phyloP scores from a whole-genome alignment of 495 filamentous ascomycete genomes.

The Tuber brumale region DNA sequence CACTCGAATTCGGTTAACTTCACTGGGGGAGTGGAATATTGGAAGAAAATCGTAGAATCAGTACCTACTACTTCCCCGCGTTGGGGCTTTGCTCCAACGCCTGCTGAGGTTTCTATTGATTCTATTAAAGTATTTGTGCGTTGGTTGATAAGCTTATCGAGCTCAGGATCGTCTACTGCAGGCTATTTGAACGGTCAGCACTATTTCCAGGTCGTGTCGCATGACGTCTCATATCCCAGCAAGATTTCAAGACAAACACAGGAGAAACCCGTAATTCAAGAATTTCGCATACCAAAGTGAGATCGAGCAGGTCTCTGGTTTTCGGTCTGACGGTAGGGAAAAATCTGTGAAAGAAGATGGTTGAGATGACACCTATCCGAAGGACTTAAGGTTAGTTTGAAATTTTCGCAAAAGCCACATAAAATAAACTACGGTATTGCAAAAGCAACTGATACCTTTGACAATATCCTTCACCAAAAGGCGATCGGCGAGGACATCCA shows the following conservation, averaged over 20 bases:
- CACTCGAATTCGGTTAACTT: constrained; percentile 12
- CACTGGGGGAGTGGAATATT: neutral
- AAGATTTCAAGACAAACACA: neutral
- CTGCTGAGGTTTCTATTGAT: constrained; percentile 36
- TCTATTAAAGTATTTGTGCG: constrained; percentile 70
- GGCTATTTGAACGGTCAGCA: constrained; percentile 45
- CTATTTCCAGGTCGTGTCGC: constrained; percentile 8
- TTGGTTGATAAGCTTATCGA: constrained; percentile 88
- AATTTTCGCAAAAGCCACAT: neutral
- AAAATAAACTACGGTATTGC: neutral
- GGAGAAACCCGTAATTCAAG: neutral
- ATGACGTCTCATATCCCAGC: neutral
- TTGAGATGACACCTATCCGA: constrained; percentile 74
- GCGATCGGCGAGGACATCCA: constrained; percentile 78
- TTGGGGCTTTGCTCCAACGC: constrained; percentile 47
- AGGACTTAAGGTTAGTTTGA: constrained; percentile 7
- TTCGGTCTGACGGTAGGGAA: constrained; percentile 80
- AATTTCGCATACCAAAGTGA: constrained; percentile 55
- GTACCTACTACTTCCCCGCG: constrained; percentile 45
- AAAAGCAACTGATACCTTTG: constrained; percentile 56
- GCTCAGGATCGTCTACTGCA: constrained; percentile 77
- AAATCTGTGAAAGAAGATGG: constrained; percentile 98
- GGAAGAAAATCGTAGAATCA: neutral
- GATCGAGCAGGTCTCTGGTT: constrained; percentile 82
- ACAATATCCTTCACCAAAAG: constrained; percentile 80